Evolutionary conservation across 1,139 yeast species (phyloP).

Genomic region (Debaryomyces subglobosus): DNA sequence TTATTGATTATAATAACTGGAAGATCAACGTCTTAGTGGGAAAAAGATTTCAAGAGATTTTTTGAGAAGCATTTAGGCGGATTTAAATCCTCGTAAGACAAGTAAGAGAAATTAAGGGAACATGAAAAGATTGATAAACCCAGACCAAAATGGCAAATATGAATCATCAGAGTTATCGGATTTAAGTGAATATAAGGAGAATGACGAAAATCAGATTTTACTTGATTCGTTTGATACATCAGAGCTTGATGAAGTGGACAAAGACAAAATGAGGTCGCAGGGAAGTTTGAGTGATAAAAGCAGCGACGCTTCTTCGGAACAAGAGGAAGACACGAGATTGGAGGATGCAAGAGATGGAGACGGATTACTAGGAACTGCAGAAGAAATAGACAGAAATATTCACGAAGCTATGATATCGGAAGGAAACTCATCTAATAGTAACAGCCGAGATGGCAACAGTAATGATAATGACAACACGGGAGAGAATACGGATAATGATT

Average conservation of each 20-base stretch:
- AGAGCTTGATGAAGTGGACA: conserved; percentile 10
- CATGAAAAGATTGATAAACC: conserved; percentile 3
- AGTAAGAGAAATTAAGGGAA: not conserved
- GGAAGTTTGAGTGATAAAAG: conserved; percentile 3
- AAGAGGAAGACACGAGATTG: conserved; percentile 11
- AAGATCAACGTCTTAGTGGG: not conserved
- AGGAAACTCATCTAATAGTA: conserved; percentile 11
- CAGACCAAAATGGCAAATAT: not conserved
- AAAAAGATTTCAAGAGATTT: not conserved
- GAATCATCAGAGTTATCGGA: conserved; percentile 12
- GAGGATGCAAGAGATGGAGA: not conserved
- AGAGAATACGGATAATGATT: conserved; percentile 6
- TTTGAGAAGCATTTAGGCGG: not conserved
- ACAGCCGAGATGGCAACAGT: not conserved
- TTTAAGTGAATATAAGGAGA: conserved; percentile 13
- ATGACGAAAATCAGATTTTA: conserved; percentile 11
- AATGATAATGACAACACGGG: not conserved
- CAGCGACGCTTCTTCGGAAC: conserved; percentile 1
- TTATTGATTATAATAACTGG: conserved; percentile 1
- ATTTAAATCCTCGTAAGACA: not conserved
- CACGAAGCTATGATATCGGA: conserved; percentile 18
- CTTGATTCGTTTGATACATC: conserved; percentile 16
- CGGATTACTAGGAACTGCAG: conserved; percentile 7
- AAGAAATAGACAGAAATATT: conserved; percentile 19
- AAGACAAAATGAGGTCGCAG: conserved; percentile 4